phyloP scores from a whole-genome alignment of 805 yeast species.

The Tetrapisispora iriomotensis region DNA sequence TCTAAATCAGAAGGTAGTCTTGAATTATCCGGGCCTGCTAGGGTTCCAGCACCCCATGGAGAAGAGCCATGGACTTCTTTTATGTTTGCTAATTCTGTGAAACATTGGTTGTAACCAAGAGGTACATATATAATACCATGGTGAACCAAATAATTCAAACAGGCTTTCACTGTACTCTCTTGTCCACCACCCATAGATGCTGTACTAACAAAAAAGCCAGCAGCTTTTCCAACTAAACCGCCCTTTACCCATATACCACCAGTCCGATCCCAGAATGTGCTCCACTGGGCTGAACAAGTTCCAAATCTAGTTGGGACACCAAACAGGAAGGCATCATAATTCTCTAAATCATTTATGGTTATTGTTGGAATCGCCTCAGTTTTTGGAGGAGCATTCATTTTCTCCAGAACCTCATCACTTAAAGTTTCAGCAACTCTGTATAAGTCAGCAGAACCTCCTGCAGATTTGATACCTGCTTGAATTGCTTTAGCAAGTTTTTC shows the following conservation, averaged over 20 bases:
- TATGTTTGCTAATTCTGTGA: conserved; percentile 45
- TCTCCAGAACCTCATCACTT: conserved; percentile 43
- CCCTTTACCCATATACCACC: conserved; percentile 77
- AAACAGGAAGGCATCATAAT: conserved; percentile 66
- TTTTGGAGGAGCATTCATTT: conserved; percentile 61
- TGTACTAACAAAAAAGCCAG: conserved; percentile 65
- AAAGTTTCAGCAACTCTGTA: conserved; percentile 75
- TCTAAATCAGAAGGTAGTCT: conserved; percentile 60
- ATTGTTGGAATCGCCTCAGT: conserved; percentile 48
- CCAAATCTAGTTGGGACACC: conserved; percentile 83
- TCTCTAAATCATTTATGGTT: conserved; percentile 41
- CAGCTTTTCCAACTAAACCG: conserved; percentile 60
- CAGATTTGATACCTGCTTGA: conserved; percentile 57
- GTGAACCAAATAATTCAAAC: conserved; percentile 55
- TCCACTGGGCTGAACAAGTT: conserved; percentile 66
- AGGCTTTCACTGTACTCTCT: conserved; percentile 58
- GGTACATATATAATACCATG: conserved; percentile 77
- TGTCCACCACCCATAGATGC: conserved; percentile 74
- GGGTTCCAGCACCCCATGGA: conserved; percentile 84
- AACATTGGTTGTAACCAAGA: conserved; percentile 57
- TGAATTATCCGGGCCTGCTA: conserved; percentile 70
- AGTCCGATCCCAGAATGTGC: conserved; percentile 66
- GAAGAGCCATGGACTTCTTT: conserved; percentile 74
- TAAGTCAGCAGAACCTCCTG: conserved; percentile 62
- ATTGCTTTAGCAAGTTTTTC: conserved; percentile 57